Base-by-base conservation (phyloP, 106 monocot species). In the Apostasia ramifera region DNA sequence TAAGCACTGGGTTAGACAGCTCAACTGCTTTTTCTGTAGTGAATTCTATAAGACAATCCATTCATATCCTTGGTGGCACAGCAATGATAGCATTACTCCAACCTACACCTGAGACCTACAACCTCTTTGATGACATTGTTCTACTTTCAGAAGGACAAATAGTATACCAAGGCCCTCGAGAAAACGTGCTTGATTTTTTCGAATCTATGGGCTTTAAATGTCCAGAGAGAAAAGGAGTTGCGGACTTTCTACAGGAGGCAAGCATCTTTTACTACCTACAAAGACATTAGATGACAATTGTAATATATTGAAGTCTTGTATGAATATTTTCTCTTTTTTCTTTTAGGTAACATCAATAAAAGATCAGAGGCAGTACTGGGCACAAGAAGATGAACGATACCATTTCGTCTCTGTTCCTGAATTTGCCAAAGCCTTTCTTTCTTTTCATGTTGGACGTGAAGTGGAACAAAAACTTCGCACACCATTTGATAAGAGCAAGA, bases 341-440 rank as follows among this genome's bases (percentile, higher is more conserved):
- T 8, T 12, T 0, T 14, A 74, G 74, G 74, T 74, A 39, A 66
- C 66, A 49, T 74, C 74, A 0, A 66, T 11, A 41, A 74, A 74
- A 74, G 74, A 74, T 47, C 74, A 74, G 50, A 8, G 41, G 41
- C 74, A 74, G 14, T 74, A 74, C 66, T 74, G 74, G 74, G 14
- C 2, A 57, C 47, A 7, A 11, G 14, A 46, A 4, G 39, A 74
- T 55, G 45, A 58, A n/a, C 66, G 66, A 38, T 74, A 74, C 66
- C 46, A 10, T 57, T 74, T 54, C 57, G 47, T 74, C 1, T 40
- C 74, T 7, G 66, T 48, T 1, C n/a, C 5, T 8, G 66, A 66
- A 47, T 74, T 74, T 51, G 26, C 49, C 59, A 37, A 60, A n/a
- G 71, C 57, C 9, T 71, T 71, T 59, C 45, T 37, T 0, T 71